Evolutionary conservation across 1,139 yeast genomes (phyloP).

Genomic region (Ogataea hybrid): DNA sequence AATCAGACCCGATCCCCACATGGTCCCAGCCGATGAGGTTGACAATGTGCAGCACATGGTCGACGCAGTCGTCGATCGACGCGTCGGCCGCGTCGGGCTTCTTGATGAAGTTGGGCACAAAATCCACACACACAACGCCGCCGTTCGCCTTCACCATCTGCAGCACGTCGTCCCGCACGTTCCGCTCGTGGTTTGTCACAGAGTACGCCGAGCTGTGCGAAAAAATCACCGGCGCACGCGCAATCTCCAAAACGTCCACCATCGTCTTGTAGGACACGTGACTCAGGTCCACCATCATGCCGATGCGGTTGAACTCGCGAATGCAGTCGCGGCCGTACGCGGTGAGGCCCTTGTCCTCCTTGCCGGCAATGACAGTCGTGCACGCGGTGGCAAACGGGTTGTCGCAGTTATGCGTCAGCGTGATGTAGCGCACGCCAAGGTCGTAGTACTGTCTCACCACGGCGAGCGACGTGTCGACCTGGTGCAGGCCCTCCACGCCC

Average conservation of each 20-base stretch:
- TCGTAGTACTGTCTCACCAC: slow-evolving; percentile 48
- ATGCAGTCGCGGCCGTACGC: slow-evolving; percentile 41
- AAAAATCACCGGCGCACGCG: slow-evolving; percentile 49
- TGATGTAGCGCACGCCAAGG: slow-evolving; percentile 50
- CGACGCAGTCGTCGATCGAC: slow-evolving; percentile 50
- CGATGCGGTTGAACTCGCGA: slow-evolving; percentile 49
- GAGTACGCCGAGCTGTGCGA: slow-evolving; percentile 48
- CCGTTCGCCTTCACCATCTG: slow-evolving; percentile 39
- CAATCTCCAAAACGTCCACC: slow-evolving; percentile 41
- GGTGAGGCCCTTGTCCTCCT: slow-evolving; percentile 44
- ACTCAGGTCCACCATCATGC: slow-evolving; percentile 52
- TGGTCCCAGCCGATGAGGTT: slow-evolving; percentile 51
- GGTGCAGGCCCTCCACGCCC: slow-evolving; percentile 56
- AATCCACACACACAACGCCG: slow-evolving; percentile 50
- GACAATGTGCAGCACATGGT: slow-evolving; percentile 43
- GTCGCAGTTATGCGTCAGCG: slow-evolving; percentile 54
- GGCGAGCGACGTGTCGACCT: slow-evolving; percentile 47
- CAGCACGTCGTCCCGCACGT: slow-evolving; percentile 49
- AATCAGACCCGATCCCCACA: slow-evolving; percentile 54
- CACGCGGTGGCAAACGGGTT: slow-evolving; percentile 59
- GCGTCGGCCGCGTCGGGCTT: slow-evolving; percentile 24
- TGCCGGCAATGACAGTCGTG: slow-evolving; percentile 43
- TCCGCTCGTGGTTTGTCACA: slow-evolving; percentile 42
- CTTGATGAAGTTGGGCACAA: slow-evolving; percentile 42
- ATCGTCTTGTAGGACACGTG: slow-evolving; percentile 42